Evolutionary conservation across 1,139 yeast species (phyloP).

Genomic region (Nakaseomyces sp.): DNA sequence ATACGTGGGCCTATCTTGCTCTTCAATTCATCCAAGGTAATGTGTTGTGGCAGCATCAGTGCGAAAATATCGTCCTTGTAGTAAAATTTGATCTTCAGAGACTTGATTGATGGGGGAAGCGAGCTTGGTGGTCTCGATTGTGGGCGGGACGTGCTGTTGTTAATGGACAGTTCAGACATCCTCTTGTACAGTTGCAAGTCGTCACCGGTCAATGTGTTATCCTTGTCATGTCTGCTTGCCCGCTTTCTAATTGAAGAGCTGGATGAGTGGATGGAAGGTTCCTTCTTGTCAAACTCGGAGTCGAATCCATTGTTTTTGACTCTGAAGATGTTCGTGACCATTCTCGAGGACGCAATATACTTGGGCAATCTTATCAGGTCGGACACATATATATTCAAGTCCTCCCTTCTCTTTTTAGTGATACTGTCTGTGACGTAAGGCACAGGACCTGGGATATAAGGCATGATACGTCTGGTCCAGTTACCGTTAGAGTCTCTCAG

Average conservation of each 20-base stretch:
- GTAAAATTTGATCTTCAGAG: slow-evolving; percentile 68
- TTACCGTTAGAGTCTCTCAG: slow-evolving; percentile 35
- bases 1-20: slow-evolving; percentile 60
- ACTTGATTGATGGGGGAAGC: slow-evolving; percentile 22
- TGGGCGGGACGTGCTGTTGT: slow-evolving; percentile 17
- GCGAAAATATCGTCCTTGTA: slow-evolving; percentile 89
- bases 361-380: slow-evolving; percentile 67
- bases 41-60: slow-evolving; percentile 56
- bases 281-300: slow-evolving; percentile 29
- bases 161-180: slow-evolving; percentile 24
- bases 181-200: slow-evolving; percentile 25
- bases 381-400: slow-evolving; percentile 73
- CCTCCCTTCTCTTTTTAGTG: slow-evolving; percentile 75
- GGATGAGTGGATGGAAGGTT: slow-evolving; percentile 6
- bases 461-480: slow-evolving; percentile 68
- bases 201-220: slow-evolving; percentile 27
- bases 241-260: not conserved
- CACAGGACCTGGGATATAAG: slow-evolving; percentile 94
- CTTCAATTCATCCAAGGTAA: slow-evolving; percentile 53
- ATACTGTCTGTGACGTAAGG: slow-evolving; percentile 85
- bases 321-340: slow-evolving; percentile 65
- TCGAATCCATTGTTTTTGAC: slow-evolving; percentile 40
- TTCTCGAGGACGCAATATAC: slow-evolving; percentile 62
- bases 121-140: slow-evolving; percentile 28
- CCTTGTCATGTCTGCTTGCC: slow-evolving; percentile 15